Percentiles rank a stretch among this genome's conserved stretches.
phyloP scores from a whole-genome alignment of 164 flowering plant species.

The Houttuynia cordata region DNA sequence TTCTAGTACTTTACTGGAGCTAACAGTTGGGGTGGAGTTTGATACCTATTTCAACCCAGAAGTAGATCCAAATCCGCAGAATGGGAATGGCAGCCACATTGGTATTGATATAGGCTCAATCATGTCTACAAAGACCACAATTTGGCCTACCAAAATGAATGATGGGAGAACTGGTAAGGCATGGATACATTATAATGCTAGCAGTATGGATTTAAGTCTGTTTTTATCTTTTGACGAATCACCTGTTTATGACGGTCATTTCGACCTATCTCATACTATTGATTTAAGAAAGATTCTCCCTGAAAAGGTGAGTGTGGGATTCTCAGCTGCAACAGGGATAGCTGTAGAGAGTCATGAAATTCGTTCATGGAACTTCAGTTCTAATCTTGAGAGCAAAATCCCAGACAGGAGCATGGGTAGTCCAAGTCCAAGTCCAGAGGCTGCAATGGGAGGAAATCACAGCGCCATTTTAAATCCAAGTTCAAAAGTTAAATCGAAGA shows the following conservation, averaged over 20 bases:
- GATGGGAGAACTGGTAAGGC: constrained; percentile 10
- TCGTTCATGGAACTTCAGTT: constrained; percentile 12
- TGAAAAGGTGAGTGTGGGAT: constrained; percentile 16
- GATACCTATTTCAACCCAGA: background rate
- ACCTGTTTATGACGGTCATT: constrained; percentile 1
- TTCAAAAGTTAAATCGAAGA: too few relatives aligned
- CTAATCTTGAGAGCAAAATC: constrained; percentile 1
- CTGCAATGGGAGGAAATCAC: background rate
- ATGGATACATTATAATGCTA: constrained; percentile 24
- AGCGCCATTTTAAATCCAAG: background rate
- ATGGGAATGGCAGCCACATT: background rate
- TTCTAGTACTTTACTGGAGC: background rate
- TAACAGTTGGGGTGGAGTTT: background rate
- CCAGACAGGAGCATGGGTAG: background rate
- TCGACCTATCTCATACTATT: constrained; percentile 2
- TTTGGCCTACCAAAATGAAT: constrained; percentile 14
- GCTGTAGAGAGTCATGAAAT: constrained; percentile 8
- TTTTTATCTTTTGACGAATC: constrained; percentile 1
- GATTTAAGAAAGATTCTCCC: constrained; percentile 19
- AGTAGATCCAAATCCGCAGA: background rate
- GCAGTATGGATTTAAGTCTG: constrained; percentile 8
- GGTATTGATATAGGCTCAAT: background rate
- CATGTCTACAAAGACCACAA: background rate
- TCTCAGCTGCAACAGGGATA: constrained; percentile 16
- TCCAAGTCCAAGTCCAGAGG: background rate